Evolutionary conservation across 1,139 yeast genomes (phyloP), one percentile per base, ranked within the genome.

Genomic region (Blastobotrys apis): DNA sequence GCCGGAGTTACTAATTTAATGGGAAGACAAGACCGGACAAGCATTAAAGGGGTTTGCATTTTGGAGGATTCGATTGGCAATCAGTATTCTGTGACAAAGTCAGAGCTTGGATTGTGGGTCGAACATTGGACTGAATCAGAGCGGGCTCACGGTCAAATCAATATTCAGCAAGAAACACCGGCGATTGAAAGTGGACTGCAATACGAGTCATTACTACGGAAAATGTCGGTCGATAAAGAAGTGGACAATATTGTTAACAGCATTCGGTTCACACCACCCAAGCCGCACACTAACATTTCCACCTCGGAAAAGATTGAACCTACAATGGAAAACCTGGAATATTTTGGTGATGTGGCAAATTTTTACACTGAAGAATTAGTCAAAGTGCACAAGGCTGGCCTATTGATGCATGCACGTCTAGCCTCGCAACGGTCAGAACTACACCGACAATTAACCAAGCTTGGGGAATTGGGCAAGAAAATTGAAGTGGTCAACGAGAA

Each of bases 381-480:
- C 10, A 45, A 48, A 12, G 52, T 63, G 5, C 64, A 67, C 36
- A 56, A 55, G 33, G 54, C 57, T 3, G 68, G 68, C 4, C 47
- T 60, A 5, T 49, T 56, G 29, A 48, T 68, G 44, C 63, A 63
- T 42, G 51, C 58, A 20, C 59, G 69, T 15, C 51, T 68, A 1
- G 43, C 43, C 2, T 63, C 63, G 44, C 71, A 65, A 48, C 57
- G 62, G 33, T 46, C 54, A 36, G 71, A 63, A 44, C 54, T 72
- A 9, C 60, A 61, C 3, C 64, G 66, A 10, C 79, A 75, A 49
- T 48, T 72, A 26, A 54, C 57, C 31, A 49, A 53, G 23, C 40
- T 64, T 20, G 44, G 48, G 29, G 43, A 5, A 45, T 47, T 43
- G 53, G 55, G n/a, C 27, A 53, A 54, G 22, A 56, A 54, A 36